Conservation (phyloP, 805 yeast genomes). For the Candida loeiensis region DNA sequence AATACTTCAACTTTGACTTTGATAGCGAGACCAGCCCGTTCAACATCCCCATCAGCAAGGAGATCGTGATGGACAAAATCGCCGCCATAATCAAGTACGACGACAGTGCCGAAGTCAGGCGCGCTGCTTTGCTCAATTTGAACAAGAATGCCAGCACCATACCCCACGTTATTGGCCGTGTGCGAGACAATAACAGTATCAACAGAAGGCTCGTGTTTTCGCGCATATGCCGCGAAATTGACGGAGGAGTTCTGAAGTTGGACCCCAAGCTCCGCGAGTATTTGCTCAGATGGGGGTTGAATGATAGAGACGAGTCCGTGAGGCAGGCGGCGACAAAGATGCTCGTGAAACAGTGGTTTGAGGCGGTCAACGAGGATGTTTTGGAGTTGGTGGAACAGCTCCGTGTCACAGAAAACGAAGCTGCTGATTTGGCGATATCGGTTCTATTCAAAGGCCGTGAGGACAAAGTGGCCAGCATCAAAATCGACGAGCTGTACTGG, state of each 20-base stretch:
- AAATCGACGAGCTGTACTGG: conserved; percentile 69
- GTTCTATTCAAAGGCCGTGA: conserved; percentile 57
- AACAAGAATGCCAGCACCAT: conserved; percentile 52
- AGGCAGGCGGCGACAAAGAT: conserved; percentile 66
- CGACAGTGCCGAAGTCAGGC: conserved; percentile 81
- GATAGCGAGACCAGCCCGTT: conserved; percentile 28
- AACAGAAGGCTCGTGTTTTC: conserved; percentile 74
- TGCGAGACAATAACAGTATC: conserved; percentile 69
- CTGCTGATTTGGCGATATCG: conserved; percentile 66
- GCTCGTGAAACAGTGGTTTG: conserved; percentile 72
- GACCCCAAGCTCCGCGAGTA: conserved; percentile 57
- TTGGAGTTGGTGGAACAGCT: conserved; percentile 67
- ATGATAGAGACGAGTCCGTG: conserved; percentile 78
- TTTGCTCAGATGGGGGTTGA: conserved; percentile 77
- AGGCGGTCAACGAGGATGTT: conserved; percentile 63
- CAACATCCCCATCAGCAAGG: conserved; percentile 11
- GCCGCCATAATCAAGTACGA: conserved; percentile 62
- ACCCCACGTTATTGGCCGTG: conserved; percentile 68
- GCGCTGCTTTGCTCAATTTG: conserved; percentile 75
- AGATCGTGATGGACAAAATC: conserved; percentile 10
- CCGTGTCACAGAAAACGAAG: conserved; percentile 62
- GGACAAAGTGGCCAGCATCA: conserved; percentile 58
- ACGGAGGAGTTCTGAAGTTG: conserved; percentile 49
- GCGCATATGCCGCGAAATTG: conserved; percentile 62
- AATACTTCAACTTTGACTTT: conserved; percentile 38